Evolutionary conservation across 148 eudicot genomes (phyloP).

Genomic region (Selenicereus undatus): DNA sequence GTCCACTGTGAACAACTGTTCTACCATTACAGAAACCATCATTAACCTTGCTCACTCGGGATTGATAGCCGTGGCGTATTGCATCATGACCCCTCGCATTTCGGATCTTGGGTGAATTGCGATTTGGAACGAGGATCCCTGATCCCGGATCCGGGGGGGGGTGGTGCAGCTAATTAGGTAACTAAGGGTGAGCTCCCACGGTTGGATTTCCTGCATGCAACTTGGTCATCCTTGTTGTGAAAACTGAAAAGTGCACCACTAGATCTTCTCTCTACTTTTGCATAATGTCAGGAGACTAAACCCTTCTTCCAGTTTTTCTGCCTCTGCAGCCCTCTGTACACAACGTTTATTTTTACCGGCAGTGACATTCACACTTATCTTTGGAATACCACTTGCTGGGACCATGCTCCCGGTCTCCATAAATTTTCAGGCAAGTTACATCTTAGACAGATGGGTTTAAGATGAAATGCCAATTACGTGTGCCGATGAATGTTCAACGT

Average conservation of each 20-base stretch:
- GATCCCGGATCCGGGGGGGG: too few species aligned
- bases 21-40: too few species aligned
- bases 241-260: background rate
- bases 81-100: too few species aligned
- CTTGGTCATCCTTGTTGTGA: background rate
- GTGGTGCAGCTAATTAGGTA: too few species aligned
- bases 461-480: too few species aligned
- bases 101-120: too few species aligned
- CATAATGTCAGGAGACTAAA: background rate
- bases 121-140: too few species aligned
- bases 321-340: background rate
- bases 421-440: background rate
- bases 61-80: too few species aligned
- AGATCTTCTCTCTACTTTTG: background rate
- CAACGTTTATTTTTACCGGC: background rate
- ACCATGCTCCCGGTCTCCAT: background rate
- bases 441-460: background rate
- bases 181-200: background rate
- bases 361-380: too few species aligned
- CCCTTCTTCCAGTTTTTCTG: background rate
- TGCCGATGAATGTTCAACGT: background rate
- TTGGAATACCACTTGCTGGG: background rate
- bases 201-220: background rate
- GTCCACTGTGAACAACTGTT: too few species aligned
- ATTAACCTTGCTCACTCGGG: too few species aligned